A percentile compares a stretch with the other conserved stretches of the same genome.
Evolutionary conservation across 2,329 filamentous ascomycete species (phyloP).

Genomic region (Venturia carpophila): DNA sequence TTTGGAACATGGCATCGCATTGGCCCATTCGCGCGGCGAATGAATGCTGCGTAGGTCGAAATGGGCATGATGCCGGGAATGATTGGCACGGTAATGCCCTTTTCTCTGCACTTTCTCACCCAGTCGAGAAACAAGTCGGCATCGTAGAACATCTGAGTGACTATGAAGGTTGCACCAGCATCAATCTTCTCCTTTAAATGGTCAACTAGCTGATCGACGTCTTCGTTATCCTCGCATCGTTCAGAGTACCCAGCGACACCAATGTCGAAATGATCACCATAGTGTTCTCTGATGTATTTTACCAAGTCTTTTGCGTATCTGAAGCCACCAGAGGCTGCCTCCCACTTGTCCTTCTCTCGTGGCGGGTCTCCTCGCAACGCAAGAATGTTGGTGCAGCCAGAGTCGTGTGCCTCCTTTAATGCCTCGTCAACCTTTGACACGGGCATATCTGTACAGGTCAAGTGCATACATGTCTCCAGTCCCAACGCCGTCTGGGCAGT

Average conservation of each 20-base stretch:
- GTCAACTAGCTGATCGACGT: conserved; percentile 75
- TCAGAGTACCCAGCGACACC: conserved; percentile 96
- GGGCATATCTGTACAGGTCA: conserved; percentile 98
- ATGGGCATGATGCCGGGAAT: conserved; percentile 89
- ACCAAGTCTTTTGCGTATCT: conserved; percentile 88
- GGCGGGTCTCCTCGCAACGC: conserved; percentile 90
- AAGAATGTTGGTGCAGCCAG: conserved; percentile 95
- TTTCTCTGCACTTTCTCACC: conserved; percentile 77
- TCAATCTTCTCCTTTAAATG: conserved; percentile 98
- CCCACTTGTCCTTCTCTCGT: conserved; percentile 89
- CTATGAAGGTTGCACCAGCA: conserved; percentile 83
- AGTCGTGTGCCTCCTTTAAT: conserved; percentile 78
- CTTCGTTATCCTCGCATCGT: conserved; percentile 85
- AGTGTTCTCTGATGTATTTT: conserved; percentile 68
- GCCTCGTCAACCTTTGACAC: conserved; percentile 84
- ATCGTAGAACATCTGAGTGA: conserved; percentile 99
- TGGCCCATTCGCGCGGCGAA: conserved; percentile 85
- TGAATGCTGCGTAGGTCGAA: conserved; percentile 86
- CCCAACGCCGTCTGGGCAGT: conserved; percentile 93
- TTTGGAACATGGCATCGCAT: conserved; percentile 68
- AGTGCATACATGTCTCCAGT: conserved; percentile 96
- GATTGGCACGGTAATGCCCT: conserved; percentile 76
- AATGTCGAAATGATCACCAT: conserved; percentile 91
- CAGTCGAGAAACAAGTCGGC: conserved; percentile 89
- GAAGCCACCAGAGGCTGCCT: conserved; percentile 77